Evolutionary conservation across 257 asterid genomes (phyloP).

Genomic region (Nicotiana knightiana): DNA sequence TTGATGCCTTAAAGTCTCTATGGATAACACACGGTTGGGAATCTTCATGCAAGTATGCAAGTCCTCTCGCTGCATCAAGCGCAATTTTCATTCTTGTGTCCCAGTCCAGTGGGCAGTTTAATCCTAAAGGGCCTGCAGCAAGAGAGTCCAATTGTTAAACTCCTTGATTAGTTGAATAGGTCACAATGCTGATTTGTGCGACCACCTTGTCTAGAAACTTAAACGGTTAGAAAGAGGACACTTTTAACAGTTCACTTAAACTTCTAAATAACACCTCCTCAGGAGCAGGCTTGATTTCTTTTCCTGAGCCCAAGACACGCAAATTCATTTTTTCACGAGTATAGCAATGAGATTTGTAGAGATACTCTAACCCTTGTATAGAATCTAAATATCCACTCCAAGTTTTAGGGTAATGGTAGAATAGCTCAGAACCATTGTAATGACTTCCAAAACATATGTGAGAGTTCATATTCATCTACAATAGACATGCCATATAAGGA

Average conservation of each 20-base stretch:
- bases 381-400: neutral
- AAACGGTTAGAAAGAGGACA: neutral
- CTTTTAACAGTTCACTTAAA: neutral
- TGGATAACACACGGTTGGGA: conserved; percentile 98
- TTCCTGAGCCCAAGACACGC: neutral
- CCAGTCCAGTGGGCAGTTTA: conserved; percentile 95
- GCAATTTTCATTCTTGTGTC: conserved; percentile 96
- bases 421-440: neutral
- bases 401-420: neutral
- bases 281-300: neutral
- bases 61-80: conserved; percentile 98
- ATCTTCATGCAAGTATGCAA: conserved; percentile 95
- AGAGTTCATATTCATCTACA: neutral
- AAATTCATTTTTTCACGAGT: neutral
- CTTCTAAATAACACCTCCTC: neutral
- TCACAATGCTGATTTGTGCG: neutral
- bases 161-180: neutral
- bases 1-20: conserved; percentile 95
- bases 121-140: conserved; percentile 80
- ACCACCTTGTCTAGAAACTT: conserved; percentile 5
- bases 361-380: neutral
- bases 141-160: conserved; percentile 10
- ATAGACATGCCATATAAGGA: neutral
- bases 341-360: neutral
- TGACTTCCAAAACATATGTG: neutral